These are phyloP conservation scores for Francoa sonchifolia DNA, from an alignment of 441 rosid genomes.

Conservation along the genomic window DNA sequence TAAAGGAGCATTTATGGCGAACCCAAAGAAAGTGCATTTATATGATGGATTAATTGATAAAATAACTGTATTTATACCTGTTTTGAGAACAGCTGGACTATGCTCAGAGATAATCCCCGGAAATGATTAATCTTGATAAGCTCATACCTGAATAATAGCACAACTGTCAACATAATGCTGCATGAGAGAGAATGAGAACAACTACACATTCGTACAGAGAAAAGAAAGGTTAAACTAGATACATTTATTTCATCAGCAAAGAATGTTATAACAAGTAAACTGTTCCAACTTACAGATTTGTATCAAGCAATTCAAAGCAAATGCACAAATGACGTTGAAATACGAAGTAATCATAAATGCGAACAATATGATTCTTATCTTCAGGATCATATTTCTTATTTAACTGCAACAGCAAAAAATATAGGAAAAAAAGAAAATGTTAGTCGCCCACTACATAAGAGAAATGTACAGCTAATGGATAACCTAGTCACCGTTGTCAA, in stretches of 20 bases:
- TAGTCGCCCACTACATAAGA: no score
- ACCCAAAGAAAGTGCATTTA: slow-evolving; percentile 8
- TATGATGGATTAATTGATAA: no score
- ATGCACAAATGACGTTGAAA: slow-evolving; percentile 86
- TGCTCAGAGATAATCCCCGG: slow-evolving; percentile 89
- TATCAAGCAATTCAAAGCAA: slow-evolving; percentile 93
- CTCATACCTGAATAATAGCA: slow-evolving; percentile 58
- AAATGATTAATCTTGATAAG: slow-evolving; percentile 94
- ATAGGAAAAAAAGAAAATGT: slow-evolving; percentile 14
- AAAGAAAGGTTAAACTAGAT: slow-evolving; percentile 8
- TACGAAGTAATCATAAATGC: slow-evolving; percentile 87
- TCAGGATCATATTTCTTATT: slow-evolving; percentile 97
- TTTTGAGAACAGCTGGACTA: slow-evolving; percentile 92
- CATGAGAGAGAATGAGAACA: slow-evolving; percentile 8
- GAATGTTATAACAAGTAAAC: no score
- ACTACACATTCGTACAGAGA: slow-evolving; percentile 3
- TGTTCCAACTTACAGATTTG: slow-evolving; percentile 78
- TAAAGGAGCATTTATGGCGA: not conserved
- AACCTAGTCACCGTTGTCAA: slow-evolving; percentile 58
- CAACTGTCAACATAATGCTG: slow-evolving; percentile 13
- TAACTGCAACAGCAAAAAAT: slow-evolving; percentile 41
- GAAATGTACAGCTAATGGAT: slow-evolving; percentile 10
- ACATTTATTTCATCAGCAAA: no score
- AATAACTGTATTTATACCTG: slow-evolving; percentile 56
- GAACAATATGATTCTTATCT: slow-evolving; percentile 98